Base-by-base conservation (phyloP, 108 stramenopile genomes). In the Fragilaria radians region DNA sequence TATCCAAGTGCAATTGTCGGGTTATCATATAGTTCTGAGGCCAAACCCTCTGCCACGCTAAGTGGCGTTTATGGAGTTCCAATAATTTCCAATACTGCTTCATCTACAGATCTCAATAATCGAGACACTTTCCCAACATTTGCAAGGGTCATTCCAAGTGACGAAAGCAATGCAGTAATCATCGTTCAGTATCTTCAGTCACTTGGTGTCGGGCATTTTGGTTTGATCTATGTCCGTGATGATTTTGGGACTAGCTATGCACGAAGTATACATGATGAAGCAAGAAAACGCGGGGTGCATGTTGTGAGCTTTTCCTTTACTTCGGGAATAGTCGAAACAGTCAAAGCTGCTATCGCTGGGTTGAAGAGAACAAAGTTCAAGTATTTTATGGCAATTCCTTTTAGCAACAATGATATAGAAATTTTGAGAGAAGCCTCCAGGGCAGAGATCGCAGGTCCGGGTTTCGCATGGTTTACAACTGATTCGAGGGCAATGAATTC, bases 121-220 rank as follows among this genome's bases (percentile, higher is more conserved):
- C 55, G 58, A 49, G 28, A 36, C 45, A 54, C 56, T 25, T 73
- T 32, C 32, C 70, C 75, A 4, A 45, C 70, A 14, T 81, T 81
- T 57, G 80, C 50, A 11, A 24, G 80, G 21, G 70, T 72, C 19
- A 55, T 81, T 55, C 76, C 76, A 7, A 66, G 73, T 11, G 74
- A 81, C 59, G 51, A 28, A 30, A 75, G 57, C 31, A 66, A 68
- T 48, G 71, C 74, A n/a, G 22, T 58, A 21, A 50, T 67, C 1
- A 58, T 76, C 42, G 51, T 76, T 5, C 14, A 48, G n/a, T 68
- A 68, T 52, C 29, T 76, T 24, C 26, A 30, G 17, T 34, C 34
- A 24, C 48, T 70, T 32, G 45, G 58, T 21, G 31, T 79, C 19
- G 53, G 27, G 19, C 49, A 67, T 32, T 57, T 79, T 46, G 53